Base-by-base conservation (phyloP, 1,284 basidiomycete genomes). In the Leccinum pseudoinsigne region DNA sequence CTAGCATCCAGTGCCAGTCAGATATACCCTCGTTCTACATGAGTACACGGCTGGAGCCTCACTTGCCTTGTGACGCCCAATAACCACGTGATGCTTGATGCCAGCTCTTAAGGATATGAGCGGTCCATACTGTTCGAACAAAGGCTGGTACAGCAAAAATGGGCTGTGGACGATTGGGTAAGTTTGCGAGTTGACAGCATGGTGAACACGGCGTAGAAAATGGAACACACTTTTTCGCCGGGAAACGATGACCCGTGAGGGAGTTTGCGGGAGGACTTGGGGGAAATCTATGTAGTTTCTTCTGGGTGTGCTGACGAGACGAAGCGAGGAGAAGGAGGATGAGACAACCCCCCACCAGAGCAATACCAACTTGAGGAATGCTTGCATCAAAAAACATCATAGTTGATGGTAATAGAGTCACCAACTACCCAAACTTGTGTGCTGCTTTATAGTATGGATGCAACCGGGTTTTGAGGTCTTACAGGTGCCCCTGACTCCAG, bases 21-120 rank as follows among this genome's bases (percentile, higher is more conserved):
- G 18, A 16, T 57, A 28, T 18, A 36, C 12, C 23, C 4, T 12
- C 11, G 12, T 12, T 11, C 11, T 31, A 31, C 28, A 31, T 31
- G 28, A 31, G 28, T 1, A 31, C 28, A 31, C 5, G 11, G 11
- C 36, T 36, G 36, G 36, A 36, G 36, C 36, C 31, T 12, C n/a
- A 51, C 65, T 45, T 38, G 31, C 62, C 58, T 68, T 28, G 45
- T 66, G 34, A 51, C 66, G 58, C 16, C 66, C 62, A 12, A 66
- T 67, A 26, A 67, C 57, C 21, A 65, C 50, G 9, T 65, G 64
- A 14, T 12, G 57, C 7, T 18, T 0, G 11, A 12, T 7, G 16
- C 47, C 66, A 2, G 16, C 38, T 64, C 66, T 59, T 18, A 66
- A 47, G 5, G 62, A 66, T 60, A 66, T 57, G 40, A 66, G 16